A percentile compares a stretch with the other conserved stretches of the same genome.
Evolutionary conservation across 23 red algal genomes (phyloP).

Genomic region (Agarophyton chilense): DNA sequence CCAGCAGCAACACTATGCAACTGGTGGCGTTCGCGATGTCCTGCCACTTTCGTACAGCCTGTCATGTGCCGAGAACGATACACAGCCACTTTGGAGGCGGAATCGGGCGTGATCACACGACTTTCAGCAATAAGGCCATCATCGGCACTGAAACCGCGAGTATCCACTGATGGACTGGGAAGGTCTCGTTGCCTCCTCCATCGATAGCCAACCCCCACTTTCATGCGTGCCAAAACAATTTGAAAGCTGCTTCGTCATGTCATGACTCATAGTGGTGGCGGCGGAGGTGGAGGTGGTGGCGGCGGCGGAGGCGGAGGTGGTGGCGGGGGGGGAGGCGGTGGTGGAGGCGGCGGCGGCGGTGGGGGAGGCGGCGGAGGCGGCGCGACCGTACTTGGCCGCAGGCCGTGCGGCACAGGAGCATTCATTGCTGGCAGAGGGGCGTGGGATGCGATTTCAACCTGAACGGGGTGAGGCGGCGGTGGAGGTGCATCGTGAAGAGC

Average conservation of each 20-base stretch:
- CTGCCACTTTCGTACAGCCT: too few species aligned
- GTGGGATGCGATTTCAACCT: neutral
- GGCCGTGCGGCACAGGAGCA: neutral
- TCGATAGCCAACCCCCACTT: too few species aligned
- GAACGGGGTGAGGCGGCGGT: slow-evolving; percentile 17
- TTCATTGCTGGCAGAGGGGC: neutral
- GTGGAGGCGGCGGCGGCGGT: slow-evolving; percentile 33
- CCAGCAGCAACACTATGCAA: neutral
- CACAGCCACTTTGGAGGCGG: too few species aligned
- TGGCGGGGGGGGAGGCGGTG: slow-evolving; percentile 7
- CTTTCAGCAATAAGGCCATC: too few species aligned
- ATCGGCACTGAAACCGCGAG: too few species aligned
- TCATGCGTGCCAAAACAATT: too few species aligned
- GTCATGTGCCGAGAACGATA: too few species aligned
- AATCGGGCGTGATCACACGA: too few species aligned
- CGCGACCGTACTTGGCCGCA: neutral
- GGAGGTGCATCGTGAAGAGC: neutral
- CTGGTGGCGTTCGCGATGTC: neutral
- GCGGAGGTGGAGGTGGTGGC: slow-evolving; percentile 4
- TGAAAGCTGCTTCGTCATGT: too few species aligned
- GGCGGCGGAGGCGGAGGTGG: slow-evolving; percentile 14
- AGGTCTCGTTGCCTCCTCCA: too few species aligned
- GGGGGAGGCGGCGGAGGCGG: slow-evolving; percentile 34
- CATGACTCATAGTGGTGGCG: neutral
- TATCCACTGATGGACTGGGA: too few species aligned